Percentiles rank a stretch among this genome's conserved stretches.
phyloP scores from a whole-genome alignment of 1,284 basidiomycete species.

The Leccinum fallax region DNA sequence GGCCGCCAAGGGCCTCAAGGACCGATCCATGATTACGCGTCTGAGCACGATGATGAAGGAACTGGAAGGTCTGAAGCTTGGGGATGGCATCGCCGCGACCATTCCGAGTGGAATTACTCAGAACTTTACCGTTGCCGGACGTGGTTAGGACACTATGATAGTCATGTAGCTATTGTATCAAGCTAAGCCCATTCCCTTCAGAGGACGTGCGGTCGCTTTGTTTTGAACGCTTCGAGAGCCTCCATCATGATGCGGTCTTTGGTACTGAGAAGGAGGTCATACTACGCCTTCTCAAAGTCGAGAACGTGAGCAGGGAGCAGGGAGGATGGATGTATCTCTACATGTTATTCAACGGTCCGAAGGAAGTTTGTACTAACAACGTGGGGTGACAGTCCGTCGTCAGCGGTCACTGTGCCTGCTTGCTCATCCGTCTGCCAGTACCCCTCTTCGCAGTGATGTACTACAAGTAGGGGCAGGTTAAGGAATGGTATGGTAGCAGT shows the following conservation, averaged over 20 bases:
- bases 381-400: too few relatives aligned
- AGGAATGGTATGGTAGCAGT: too few relatives aligned
- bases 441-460: too few relatives aligned
- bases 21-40: conserved; percentile 67
- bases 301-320: conserved; percentile 36
- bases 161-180: background rate
- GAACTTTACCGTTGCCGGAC: conserved; percentile 48
- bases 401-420: too few relatives aligned
- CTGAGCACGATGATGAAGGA: conserved; percentile 85
- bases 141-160: conserved; percentile 24
- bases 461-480: too few relatives aligned
- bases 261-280: conserved; percentile 77
- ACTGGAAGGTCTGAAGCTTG: conserved; percentile 65
- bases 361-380: too few relatives aligned
- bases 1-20: conserved; percentile 56
- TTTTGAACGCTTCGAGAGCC: conserved; percentile 86
- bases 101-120: conserved; percentile 56
- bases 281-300: conserved; percentile 82
- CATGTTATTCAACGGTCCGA: too few relatives aligned
- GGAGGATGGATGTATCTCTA: conserved; percentile 11
- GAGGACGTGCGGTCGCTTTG: conserved; percentile 85
- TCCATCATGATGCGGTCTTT: conserved; percentile 72
- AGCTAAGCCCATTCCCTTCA: conserved; percentile 63
- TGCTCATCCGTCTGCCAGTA: too few relatives aligned
- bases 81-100: conserved; percentile 58